phyloP scores from a whole-genome alignment of 345 rosid genomes.

The Abelmoschus esculentus region DNA sequence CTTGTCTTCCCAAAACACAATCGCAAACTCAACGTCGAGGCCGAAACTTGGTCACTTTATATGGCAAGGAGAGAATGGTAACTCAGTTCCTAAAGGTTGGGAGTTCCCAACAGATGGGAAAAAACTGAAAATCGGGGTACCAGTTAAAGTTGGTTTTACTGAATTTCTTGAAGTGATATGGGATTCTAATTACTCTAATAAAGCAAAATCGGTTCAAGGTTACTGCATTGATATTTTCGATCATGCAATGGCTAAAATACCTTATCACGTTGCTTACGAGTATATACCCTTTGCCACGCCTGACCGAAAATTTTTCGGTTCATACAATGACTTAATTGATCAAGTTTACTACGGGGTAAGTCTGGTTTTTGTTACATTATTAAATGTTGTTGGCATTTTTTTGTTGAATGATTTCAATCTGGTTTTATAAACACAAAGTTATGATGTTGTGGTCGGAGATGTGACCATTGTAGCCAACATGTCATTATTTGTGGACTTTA shows the following conservation, averaged over 20 bases:
- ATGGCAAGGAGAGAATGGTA: conserved; percentile 33
- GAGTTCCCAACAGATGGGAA: conserved; percentile 36
- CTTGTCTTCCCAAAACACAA: conserved; percentile 1
- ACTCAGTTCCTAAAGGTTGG: conserved; percentile 36
- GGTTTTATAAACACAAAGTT: conserved; percentile 22
- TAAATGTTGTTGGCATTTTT: not conserved
- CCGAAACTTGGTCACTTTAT: conserved; percentile 21
- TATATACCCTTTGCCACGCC: conserved; percentile 21
- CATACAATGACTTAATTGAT: conserved; percentile 30
- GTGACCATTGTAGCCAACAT: conserved; percentile 41
- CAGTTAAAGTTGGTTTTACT: conserved; percentile 26
- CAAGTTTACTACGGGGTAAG: conserved; percentile 44
- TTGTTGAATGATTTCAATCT: not conserved
- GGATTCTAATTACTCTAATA: conserved; percentile 19
- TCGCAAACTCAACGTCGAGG: conserved; percentile 21
- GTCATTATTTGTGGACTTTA: conserved; percentile 47
- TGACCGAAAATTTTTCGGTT: conserved; percentile 17
- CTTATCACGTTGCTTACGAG: conserved; percentile 34
- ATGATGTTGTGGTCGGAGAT: conserved; percentile 66
- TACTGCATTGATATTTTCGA: conserved; percentile 41
- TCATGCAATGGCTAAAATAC: conserved; percentile 31
- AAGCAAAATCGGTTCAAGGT: conserved; percentile 10
- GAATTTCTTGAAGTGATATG: conserved; percentile 26
- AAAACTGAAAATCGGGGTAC: conserved; percentile 38
- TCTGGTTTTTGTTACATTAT: not conserved